Base-by-base conservation (phyloP, 1,284 basidiomycete species). In the Prillingera fragicola region DNA sequence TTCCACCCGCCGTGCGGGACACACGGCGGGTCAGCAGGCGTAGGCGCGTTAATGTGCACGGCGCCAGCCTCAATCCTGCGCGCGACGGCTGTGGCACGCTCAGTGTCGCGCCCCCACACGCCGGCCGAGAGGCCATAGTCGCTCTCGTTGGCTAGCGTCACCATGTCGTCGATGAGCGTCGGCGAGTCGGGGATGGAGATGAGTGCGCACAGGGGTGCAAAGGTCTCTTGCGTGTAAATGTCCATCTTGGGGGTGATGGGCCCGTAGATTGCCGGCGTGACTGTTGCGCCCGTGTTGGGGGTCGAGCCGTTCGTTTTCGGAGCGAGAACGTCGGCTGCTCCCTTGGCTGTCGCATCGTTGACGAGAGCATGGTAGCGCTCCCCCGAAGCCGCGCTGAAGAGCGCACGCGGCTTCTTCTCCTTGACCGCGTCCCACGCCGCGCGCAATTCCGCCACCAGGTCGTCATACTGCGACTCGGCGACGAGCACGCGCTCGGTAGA, bases 401-500 rank as follows among this genome's bases (percentile, higher is more conserved):
- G 75, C 58, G 31, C 50, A 27, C 46, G 47, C 2, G 38, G 40
- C 23, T 14, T 35, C 38, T 45, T 41, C n/a, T 35, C 25, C 34
- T 38, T 25, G 73, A 63, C 22, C 77, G 49, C 31, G 62, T 51
- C 28, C 59, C 57, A 40, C 22, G 38, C 54, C 38, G 15, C 25
- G 13, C 33, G 43, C 32, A 48, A 48, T 40, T 8, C 67, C 54
- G 52, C 74, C 62, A 35, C 75, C 71, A 40, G 75, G 67, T 48
- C 68, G 67, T 44, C 78, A 52, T 19, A 57, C 38, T 45, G 54
- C 10, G 51, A 44, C 15, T 48, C 54, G 29, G 65, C 78, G 8
- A 81, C 79, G 38, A 84, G 76, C 24, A 84, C 74, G 22, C 82
- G 78, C 57, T 83, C 81, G 2, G 80, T 79, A 1, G 80, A 80